A percentile compares a stretch with the other conserved stretches of the same genome.
Evolutionary conservation across 1,284 basidiomycete genomes (phyloP).

Genomic region (Golubevia sp.): DNA sequence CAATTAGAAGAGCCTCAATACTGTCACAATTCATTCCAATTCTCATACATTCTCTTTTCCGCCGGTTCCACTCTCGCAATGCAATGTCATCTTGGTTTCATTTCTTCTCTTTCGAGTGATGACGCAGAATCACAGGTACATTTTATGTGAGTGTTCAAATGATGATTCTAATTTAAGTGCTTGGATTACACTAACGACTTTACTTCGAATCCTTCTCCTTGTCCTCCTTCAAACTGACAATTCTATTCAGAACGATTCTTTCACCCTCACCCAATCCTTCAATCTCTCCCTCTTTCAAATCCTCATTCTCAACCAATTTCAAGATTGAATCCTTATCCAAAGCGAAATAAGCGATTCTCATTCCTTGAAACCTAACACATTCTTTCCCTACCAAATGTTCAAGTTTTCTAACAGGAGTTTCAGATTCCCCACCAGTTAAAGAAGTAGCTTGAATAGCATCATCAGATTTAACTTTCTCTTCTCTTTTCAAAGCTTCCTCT

Average conservation of each 20-base stretch:
- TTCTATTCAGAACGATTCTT: conserved; percentile 50
- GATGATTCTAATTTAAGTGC: not conserved
- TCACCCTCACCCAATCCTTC: conserved; percentile 16
- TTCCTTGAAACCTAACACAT: conserved; percentile 55
- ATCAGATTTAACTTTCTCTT: conserved; percentile 23
- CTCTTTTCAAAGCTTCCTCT: conserved; percentile 27
- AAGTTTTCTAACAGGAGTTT: conserved; percentile 16
- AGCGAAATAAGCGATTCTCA: conserved; percentile 60
- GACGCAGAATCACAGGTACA: too few species aligned
- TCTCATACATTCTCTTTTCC: too few species aligned
- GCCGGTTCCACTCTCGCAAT: too few species aligned
- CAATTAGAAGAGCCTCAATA: too few species aligned
- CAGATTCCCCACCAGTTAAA: too few species aligned
- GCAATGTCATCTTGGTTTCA: too few species aligned
- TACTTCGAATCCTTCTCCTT: conserved; percentile 15
- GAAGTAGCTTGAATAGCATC: conserved; percentile 9
- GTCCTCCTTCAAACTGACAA: conserved; percentile 57
- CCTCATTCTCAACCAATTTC: too few species aligned
- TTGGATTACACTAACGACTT: not conserved
- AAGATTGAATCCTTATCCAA: conserved; percentile 39
- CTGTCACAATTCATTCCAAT: too few species aligned
- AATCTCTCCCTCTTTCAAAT: too few species aligned
- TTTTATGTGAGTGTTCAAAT: not conserved
- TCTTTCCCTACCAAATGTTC: conserved; percentile 53
- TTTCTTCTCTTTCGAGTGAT: too few species aligned